phyloP scores from a whole-genome alignment of 495 filamentous ascomycete genomes.

The Neurospora sp. region DNA sequence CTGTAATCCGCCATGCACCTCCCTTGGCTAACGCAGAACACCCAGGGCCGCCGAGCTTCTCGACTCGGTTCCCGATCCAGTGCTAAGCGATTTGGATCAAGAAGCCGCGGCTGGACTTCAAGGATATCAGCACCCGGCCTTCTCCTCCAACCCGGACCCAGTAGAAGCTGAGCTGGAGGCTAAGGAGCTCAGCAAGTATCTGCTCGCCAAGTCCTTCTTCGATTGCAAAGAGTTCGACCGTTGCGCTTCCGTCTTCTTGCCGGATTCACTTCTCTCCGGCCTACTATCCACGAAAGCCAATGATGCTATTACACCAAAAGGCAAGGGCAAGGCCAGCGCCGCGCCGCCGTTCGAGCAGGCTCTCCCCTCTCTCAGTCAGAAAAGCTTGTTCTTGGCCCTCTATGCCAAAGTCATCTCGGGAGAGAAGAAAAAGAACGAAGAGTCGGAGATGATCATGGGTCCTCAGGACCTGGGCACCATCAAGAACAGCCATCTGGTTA shows the following conservation, averaged over 20 bases:
- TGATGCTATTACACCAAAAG: conserved; percentile 44
- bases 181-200: conserved; percentile 68
- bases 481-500: conserved; percentile 70
- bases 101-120: conserved; percentile 22
- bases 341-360: conserved; percentile 9
- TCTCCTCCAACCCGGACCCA: conserved; percentile 43
- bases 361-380: conserved; percentile 58
- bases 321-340: conserved; percentile 33
- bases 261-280: conserved; percentile 56
- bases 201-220: conserved; percentile 90
- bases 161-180: conserved; percentile 70
- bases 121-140: conserved; percentile 33
- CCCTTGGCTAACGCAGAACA: conserved; percentile 1
- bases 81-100: conserved; percentile 28
- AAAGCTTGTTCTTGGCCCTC: conserved; percentile 81
- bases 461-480: conserved; percentile 79
- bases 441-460: conserved; percentile 94
- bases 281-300: conserved; percentile 41
- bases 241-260: conserved; percentile 82
- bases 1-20: neutral
- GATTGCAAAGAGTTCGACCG: conserved; percentile 94
- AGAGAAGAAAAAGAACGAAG: conserved; percentile 93
- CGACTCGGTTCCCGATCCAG: conserved; percentile 54
- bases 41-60: conserved; percentile 90
- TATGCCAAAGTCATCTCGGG: conserved; percentile 90